Percentiles rank a stretch among this genome's conserved stretches.
Conservation (phyloP, 2,329 filamentous ascomycete genomes). For the Nigrospora oryzae region DNA sequence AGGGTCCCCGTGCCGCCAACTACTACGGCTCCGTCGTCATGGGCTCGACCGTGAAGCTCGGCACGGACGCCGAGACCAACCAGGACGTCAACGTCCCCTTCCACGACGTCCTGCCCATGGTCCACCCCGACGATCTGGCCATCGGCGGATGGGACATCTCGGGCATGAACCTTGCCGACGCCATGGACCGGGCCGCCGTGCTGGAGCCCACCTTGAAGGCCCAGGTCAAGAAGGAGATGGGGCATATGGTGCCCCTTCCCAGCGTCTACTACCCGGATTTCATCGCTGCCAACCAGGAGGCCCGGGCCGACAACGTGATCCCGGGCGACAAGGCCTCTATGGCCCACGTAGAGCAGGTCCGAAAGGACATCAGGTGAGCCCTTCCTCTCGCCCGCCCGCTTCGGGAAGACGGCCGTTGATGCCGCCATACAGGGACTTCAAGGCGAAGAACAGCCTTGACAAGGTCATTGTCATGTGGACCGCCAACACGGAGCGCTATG, state of each 20-base stretch:
- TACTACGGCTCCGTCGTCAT: constrained; percentile 98
- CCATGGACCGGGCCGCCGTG: constrained; percentile 94
- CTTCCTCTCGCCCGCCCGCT: too few relatives aligned
- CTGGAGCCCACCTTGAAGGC: constrained; percentile 91
- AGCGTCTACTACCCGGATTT: constrained; percentile 99
- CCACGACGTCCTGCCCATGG: constrained; percentile 89
- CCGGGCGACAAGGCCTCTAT: constrained; percentile 74
- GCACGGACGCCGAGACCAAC: constrained; percentile 72
- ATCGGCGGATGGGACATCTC: constrained; percentile 96
- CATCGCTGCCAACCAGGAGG: constrained; percentile 97
- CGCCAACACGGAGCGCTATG: constrained; percentile 96
- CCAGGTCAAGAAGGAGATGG: constrained; percentile 88
- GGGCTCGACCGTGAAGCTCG: constrained; percentile 95
- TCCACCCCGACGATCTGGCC: constrained; percentile 90
- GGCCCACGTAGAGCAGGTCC: constrained; percentile 87
- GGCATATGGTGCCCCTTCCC: constrained; percentile 76
- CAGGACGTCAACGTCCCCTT: constrained; percentile 95
- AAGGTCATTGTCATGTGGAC: constrained; percentile 98
- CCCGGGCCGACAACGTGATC: constrained; percentile 86
- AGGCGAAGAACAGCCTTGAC: constrained; percentile 73
- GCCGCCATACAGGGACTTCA: constrained; percentile 61
- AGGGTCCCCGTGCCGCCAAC: constrained; percentile 78
- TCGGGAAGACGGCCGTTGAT: too few relatives aligned
- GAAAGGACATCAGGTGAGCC: constrained; percentile 74
- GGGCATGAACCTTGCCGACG: constrained; percentile 74